Evolutionary conservation across 2,329 filamentous ascomycete species (phyloP).

Genomic region (Parafenestella ontariensis): DNA sequence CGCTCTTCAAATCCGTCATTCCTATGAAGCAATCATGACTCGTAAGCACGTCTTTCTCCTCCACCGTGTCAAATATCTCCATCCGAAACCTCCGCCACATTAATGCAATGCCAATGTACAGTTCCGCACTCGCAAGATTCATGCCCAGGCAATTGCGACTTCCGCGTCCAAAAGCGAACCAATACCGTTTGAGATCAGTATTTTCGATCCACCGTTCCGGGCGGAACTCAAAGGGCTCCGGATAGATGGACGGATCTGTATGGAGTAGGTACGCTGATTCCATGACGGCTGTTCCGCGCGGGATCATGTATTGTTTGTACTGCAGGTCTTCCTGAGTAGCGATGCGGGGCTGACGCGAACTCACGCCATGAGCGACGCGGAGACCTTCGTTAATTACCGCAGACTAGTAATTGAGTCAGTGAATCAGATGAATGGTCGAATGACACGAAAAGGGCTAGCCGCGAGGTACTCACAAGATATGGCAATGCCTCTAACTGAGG

Average conservation of each 20-base stretch:
- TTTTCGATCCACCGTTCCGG: constrained; percentile 40
- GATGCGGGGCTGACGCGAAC: constrained; percentile 30
- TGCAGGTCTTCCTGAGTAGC: constrained; percentile 22
- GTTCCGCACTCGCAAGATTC: constrained; percentile 18
- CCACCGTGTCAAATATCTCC: constrained; percentile 15
- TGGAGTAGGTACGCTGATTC: constrained; percentile 40
- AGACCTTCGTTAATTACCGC: constrained; percentile 16
- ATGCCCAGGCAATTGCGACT: constrained; percentile 19
- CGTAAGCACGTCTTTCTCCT: constrained; percentile 17
- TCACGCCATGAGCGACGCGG: constrained; percentile 32
- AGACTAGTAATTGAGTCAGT: not conserved
- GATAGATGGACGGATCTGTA: constrained; percentile 30
- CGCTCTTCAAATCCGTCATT: constrained; percentile 15
- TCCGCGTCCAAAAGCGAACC: constrained; percentile 15
- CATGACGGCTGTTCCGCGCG: constrained; percentile 38
- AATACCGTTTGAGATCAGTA: constrained; percentile 6
- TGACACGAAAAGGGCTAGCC: not conserved
- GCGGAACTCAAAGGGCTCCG: constrained; percentile 24
- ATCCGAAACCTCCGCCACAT: constrained; percentile 10
- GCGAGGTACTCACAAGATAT: constrained; percentile 6
- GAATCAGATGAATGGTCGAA: too few relatives aligned
- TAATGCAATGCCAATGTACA: constrained; percentile 14
- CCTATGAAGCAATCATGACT: constrained; percentile 21
- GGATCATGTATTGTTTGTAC: constrained; percentile 21
- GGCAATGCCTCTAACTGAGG: constrained; percentile 8